phyloP scores from a whole-genome alignment of 805 yeast genomes.

The Pichia phayaonensis region DNA sequence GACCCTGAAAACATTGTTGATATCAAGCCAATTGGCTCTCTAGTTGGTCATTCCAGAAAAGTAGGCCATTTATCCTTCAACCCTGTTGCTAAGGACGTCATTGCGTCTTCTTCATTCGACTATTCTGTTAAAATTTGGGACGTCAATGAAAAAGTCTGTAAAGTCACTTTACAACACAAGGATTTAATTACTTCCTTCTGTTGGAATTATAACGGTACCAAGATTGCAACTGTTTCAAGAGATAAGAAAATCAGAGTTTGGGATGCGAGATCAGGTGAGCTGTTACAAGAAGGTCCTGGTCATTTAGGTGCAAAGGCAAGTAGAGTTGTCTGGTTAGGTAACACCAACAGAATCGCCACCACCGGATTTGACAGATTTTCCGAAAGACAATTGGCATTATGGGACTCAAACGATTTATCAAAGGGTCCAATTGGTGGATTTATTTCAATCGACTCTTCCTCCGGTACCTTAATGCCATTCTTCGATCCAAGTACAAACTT shows the following conservation, averaged over 20 bases:
- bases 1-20: slow-evolving; percentile 50
- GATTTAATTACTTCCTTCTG: slow-evolving; percentile 91
- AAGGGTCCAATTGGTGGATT: slow-evolving; percentile 89
- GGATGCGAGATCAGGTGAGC: slow-evolving; percentile 72
- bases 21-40: slow-evolving; percentile 58
- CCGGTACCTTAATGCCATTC: slow-evolving; percentile 90
- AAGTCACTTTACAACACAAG: slow-evolving; percentile 70
- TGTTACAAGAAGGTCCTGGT: slow-evolving; percentile 78
- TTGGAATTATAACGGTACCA: slow-evolving; percentile 83
- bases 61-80: slow-evolving; percentile 89
- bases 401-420: slow-evolving; percentile 73
- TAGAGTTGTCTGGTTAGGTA: slow-evolving; percentile 87
- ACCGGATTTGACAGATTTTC: slow-evolving; percentile 91
- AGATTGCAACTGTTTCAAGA: slow-evolving; percentile 81
- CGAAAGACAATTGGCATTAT: slow-evolving; percentile 91
- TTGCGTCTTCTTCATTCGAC: slow-evolving; percentile 88
- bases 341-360: slow-evolving; percentile 75
- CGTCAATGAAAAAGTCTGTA: slow-evolving; percentile 62
- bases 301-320: slow-evolving; percentile 91
- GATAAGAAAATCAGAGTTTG: slow-evolving; percentile 87
- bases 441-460: slow-evolving; percentile 75
- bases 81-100: slow-evolving; percentile 78
- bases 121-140: slow-evolving; percentile 91
- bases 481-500: slow-evolving; percentile 76
- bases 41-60: slow-evolving; percentile 85